Evolutionary conservation across 2,329 filamentous ascomycete genomes (phyloP).

Genomic region (Incumbomyces delicatus): DNA sequence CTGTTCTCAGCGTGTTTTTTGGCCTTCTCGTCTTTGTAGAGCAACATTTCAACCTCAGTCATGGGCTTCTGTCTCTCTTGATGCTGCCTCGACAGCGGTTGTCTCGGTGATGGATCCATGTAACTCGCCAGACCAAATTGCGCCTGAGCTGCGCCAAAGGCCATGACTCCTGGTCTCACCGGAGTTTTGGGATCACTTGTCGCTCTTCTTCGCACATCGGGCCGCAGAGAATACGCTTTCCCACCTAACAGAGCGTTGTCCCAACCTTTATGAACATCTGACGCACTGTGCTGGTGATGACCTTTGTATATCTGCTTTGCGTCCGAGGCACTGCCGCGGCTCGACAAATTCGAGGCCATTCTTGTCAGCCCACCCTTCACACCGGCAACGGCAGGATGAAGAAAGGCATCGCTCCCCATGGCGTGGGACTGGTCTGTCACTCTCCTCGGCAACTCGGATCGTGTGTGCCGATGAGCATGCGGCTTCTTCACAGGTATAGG

Average conservation of each 20-base stretch:
- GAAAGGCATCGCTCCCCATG: not conserved
- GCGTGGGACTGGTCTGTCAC: not conserved
- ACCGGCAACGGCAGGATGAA: not conserved
- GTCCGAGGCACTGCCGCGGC: not conserved
- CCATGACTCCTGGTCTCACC: no score
- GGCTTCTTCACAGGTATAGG: not conserved
- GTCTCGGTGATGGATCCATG: not conserved
- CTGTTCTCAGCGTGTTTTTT: not conserved
- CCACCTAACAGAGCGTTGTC: not conserved
- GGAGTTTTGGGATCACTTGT: constrained; percentile 2
- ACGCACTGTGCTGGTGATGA: not conserved
- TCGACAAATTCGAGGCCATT: constrained; percentile 1
- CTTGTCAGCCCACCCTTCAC: not conserved
- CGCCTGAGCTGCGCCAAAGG: no score
- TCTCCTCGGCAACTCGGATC: not conserved
- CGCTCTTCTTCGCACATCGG: not conserved
- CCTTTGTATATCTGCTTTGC: not conserved
- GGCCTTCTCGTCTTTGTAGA: constrained; percentile 6
- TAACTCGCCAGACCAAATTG: not conserved
- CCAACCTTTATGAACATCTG: not conserved
- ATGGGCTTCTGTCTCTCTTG: constrained; percentile 1
- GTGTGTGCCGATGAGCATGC: not conserved
- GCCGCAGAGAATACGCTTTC: not conserved
- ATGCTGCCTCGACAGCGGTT: not conserved
- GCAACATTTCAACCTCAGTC: constrained; percentile 1